These are phyloP conservation scores for Omphalotus olearius DNA, from an alignment of 1,284 basidiomycete genomes.

Conservation along the genomic window DNA sequence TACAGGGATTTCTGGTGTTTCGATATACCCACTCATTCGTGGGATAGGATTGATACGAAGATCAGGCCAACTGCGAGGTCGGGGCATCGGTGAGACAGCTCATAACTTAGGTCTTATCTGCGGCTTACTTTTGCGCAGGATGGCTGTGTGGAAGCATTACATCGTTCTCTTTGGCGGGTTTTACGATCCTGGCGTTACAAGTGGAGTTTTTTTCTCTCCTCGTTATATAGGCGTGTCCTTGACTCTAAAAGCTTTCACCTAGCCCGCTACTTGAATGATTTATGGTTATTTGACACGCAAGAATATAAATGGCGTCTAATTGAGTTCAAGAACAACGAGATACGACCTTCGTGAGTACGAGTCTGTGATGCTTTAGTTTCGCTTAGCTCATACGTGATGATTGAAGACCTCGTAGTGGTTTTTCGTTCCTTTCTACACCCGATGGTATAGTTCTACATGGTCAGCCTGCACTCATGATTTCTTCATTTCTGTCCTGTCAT, in stretches of 20 bases:
- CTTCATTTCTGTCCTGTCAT: background rate
- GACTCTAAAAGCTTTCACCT: no score
- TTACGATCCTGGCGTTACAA: slow-evolving; percentile 76
- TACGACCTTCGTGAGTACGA: slow-evolving; percentile 61
- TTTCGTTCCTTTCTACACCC: slow-evolving; percentile 78
- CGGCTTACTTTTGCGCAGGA: slow-evolving; percentile 40
- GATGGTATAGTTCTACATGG: slow-evolving; percentile 87
- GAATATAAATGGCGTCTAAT: slow-evolving; percentile 88
- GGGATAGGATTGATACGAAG: slow-evolving; percentile 90
- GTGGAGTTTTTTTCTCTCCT: slow-evolving; percentile 34
- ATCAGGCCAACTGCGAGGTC: slow-evolving; percentile 77
- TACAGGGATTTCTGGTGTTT: slow-evolving; percentile 88
- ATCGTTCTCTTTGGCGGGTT: slow-evolving; percentile 88
- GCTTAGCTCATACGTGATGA: no score
- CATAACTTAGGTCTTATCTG: no score
- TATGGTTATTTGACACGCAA: slow-evolving; percentile 87
- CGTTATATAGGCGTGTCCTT: no score
- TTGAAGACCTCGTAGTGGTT: slow-evolving; percentile 79
- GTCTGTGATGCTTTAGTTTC: slow-evolving; percentile 1
- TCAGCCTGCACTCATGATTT: slow-evolving; percentile 20
- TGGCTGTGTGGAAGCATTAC: slow-evolving; percentile 90
- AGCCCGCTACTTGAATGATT: slow-evolving; percentile 84
- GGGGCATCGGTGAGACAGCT: slow-evolving; percentile 70
- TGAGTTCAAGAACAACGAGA: slow-evolving; percentile 66
- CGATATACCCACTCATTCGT: slow-evolving; percentile 69